phyloP scores from a whole-genome alignment of 2,329 filamentous ascomycete species.

The Magnaporthiopsis rhizophila region DNA sequence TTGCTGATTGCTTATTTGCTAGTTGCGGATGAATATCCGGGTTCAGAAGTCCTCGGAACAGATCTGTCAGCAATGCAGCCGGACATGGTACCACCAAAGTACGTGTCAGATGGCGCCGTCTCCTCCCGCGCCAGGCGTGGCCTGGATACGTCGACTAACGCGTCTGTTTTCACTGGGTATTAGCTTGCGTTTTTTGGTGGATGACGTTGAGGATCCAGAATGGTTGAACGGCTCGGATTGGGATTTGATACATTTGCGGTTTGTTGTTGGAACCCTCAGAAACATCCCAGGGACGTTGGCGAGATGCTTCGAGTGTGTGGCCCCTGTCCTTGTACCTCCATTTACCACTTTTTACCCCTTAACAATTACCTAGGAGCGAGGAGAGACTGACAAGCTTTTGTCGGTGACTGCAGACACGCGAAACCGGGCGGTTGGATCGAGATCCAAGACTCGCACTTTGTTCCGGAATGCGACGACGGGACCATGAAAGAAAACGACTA shows the following conservation, averaged over 20 bases:
- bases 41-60: constrained; percentile 30
- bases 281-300: constrained; percentile 40
- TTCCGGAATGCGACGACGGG: constrained; percentile 33
- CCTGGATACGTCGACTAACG: background rate
- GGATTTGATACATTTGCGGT: constrained; percentile 47
- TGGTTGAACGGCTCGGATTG: constrained; percentile 47
- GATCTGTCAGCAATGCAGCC: constrained; percentile 39
- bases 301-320: constrained; percentile 25
- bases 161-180: background rate
- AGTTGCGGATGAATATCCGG: constrained; percentile 28
- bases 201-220: constrained; percentile 48
- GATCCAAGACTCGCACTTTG: constrained; percentile 36
- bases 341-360: too few relatives aligned
- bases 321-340: constrained; percentile 7
- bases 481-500: constrained; percentile 33
- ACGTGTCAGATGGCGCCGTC: background rate
- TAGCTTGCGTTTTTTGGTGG: constrained; percentile 48
- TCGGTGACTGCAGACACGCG: constrained; percentile 23
- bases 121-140: too few relatives aligned
- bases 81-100: constrained; percentile 45
- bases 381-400: background rate
- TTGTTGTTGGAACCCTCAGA: constrained; percentile 40
- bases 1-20: background rate
- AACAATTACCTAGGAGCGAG: too few relatives aligned
- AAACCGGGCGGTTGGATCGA: constrained; percentile 43